Evolutionary conservation across 306 rosid species (phyloP).

Genomic region (Acmispon strigosus): DNA sequence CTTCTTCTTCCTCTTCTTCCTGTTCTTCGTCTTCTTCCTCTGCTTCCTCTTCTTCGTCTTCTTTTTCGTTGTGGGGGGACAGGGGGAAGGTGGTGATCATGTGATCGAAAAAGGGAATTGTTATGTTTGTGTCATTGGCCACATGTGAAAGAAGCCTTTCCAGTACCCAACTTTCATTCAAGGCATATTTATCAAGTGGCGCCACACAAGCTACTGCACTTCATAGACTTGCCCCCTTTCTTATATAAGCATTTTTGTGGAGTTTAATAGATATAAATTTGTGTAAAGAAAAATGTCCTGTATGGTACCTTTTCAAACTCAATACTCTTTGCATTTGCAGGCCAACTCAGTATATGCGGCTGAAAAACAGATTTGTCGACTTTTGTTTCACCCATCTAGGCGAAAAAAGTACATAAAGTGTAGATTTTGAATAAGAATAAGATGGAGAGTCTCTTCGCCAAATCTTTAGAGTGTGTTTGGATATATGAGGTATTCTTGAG

Average conservation of each 20-base stretch:
- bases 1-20: too few relatives aligned
- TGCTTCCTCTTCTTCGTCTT: too few relatives aligned
- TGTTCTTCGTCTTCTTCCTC: too few relatives aligned
- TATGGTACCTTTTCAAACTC: not conserved
- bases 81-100: too few relatives aligned
- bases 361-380: slow-evolving; percentile 81
- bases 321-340: slow-evolving; percentile 34
- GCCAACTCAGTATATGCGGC: slow-evolving; percentile 62
- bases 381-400: slow-evolving; percentile 61
- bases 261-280: not conserved
- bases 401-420: slow-evolving; percentile 49
- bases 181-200: not conserved
- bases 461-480: too few relatives aligned
- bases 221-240: not conserved
- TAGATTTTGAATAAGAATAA: too few relatives aligned
- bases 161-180: not conserved
- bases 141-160: not conserved
- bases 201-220: not conserved
- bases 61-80: too few relatives aligned
- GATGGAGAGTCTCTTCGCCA: too few relatives aligned
- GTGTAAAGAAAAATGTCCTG: not conserved
- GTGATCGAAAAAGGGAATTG: too few relatives aligned
- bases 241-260: not conserved
- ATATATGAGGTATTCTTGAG: too few relatives aligned
- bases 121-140: not conserved